phyloP scores from a whole-genome alignment of 106 monocot species.

The Amphibolis antarctica region DNA sequence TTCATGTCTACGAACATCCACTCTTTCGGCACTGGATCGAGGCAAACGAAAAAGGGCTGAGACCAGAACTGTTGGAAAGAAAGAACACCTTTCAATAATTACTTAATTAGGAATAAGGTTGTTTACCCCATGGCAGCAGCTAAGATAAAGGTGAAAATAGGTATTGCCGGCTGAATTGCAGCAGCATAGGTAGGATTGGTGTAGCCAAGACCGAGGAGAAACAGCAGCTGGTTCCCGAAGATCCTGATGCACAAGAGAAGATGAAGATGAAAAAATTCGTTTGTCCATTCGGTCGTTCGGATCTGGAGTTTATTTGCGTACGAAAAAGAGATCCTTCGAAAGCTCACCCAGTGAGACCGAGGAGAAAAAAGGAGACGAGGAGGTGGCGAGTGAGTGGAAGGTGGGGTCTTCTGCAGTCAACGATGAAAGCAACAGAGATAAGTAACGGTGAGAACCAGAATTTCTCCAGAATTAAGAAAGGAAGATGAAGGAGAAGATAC shows the following conservation, averaged over 20 bases:
- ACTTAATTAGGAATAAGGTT: not conserved
- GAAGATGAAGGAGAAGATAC: too few species aligned
- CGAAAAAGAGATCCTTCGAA: too few species aligned
- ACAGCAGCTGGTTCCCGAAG: constrained; percentile 83
- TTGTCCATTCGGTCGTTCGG: too few species aligned
- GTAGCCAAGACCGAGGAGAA: constrained; percentile 82
- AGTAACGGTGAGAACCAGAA: too few species aligned
- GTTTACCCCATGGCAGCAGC: constrained; percentile 70
- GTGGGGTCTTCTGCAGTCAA: constrained; percentile 39
- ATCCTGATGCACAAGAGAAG: constrained; percentile 29
- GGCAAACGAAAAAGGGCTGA: not conserved
- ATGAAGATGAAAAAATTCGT: too few species aligned
- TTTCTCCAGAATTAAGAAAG: too few species aligned
- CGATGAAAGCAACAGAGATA: not conserved
- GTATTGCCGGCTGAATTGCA: constrained; percentile 75
- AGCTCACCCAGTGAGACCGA: constrained; percentile 76
- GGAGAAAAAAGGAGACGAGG: constrained; percentile 64
- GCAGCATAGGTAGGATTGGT: constrained; percentile 89
- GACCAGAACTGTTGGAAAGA: not conserved
- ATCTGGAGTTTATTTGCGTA: not conserved
- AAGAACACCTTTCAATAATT: not conserved
- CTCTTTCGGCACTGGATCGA: constrained; percentile 54
- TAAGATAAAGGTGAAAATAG: constrained; percentile 80
- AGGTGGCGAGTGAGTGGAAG: constrained; percentile 50
- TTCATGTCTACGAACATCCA: constrained; percentile 53